These are phyloP conservation scores for Marchantia polymorpha DNA, from an alignment of 225 moss, liverwort and hornwort genomes.

Conservation along the genomic window DNA sequence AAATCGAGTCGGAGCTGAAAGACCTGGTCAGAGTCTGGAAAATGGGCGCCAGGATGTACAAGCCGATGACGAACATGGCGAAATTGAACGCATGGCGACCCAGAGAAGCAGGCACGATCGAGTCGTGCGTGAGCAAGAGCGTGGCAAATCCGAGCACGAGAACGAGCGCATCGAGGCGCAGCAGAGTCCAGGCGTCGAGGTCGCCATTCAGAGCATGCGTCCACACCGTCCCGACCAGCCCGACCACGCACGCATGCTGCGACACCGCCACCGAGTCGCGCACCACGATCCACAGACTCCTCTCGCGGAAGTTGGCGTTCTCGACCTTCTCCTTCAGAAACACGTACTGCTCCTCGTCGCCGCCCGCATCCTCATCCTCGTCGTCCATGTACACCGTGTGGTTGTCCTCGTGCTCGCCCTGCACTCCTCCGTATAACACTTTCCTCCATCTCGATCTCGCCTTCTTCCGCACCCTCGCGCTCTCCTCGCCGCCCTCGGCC, in stretches of 20 bases:
- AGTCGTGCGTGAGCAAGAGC: slow-evolving; percentile 53
- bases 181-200: slow-evolving; percentile 58
- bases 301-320: slow-evolving; percentile 79
- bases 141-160: slow-evolving; percentile 61
- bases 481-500: background rate
- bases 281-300: slow-evolving; percentile 73
- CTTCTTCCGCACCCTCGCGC: background rate
- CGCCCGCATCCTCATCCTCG: slow-evolving; percentile 27
- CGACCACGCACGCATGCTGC: slow-evolving; percentile 87
- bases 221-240: slow-evolving; percentile 84
- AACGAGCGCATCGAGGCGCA: slow-evolving; percentile 62
- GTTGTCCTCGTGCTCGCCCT: slow-evolving; percentile 77
- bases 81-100: slow-evolving; percentile 58
- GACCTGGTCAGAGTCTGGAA: slow-evolving; percentile 88
- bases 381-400: slow-evolving; percentile 41
- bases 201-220: slow-evolving; percentile 76
- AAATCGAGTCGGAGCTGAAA: slow-evolving; percentile 97
- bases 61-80: slow-evolving; percentile 72
- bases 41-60: slow-evolving; percentile 84
- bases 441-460: slow-evolving; percentile 57
- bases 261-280: slow-evolving; percentile 86
- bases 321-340: slow-evolving; percentile 89
- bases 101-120: slow-evolving; percentile 45
- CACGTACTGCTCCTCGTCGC: slow-evolving; percentile 23
- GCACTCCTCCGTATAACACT: slow-evolving; percentile 81